Conservation (phyloP, 2,329 filamentous ascomycete genomes). For the Phoma sp. region DNA sequence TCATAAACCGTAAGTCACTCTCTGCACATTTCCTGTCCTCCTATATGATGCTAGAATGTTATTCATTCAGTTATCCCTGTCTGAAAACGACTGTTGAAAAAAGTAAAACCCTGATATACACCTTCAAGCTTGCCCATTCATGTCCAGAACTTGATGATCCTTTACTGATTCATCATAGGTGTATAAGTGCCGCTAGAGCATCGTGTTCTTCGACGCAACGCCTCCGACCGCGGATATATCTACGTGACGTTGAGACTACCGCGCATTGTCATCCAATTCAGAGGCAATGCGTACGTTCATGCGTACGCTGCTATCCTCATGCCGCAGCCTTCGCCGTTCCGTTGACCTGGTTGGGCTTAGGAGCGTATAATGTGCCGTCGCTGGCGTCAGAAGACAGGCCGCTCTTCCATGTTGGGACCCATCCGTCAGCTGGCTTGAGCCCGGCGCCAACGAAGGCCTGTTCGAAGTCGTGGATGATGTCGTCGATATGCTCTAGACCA, state of each 20-base stretch:
- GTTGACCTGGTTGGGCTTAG: slow-evolving; percentile 10
- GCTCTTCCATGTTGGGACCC: slow-evolving; percentile 24
- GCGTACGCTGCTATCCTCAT: slow-evolving; percentile 3
- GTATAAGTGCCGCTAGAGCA: background rate
- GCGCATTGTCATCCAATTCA: background rate
- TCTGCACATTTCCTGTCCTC: background rate
- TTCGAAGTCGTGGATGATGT: slow-evolving; percentile 33
- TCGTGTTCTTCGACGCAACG: too few relatives aligned
- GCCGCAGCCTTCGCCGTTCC: slow-evolving; percentile 1
- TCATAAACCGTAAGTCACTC: background rate
- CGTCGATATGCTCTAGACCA: slow-evolving; percentile 29
- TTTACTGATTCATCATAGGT: background rate
- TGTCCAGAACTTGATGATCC: background rate
- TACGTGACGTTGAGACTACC: background rate
- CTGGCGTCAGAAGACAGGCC: slow-evolving; percentile 22
- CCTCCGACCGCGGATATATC: too few relatives aligned
- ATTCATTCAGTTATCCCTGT: slow-evolving; percentile 20
- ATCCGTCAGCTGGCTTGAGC: slow-evolving; percentile 18
- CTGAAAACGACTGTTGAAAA: slow-evolving; percentile 19
- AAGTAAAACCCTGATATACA: slow-evolving; percentile 13
- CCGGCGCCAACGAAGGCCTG: slow-evolving; percentile 21
- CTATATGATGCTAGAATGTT: slow-evolving; percentile 16
- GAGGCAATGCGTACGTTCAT: background rate
- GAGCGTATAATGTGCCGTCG: slow-evolving; percentile 26
- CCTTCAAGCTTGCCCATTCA: background rate